phyloP scores from a whole-genome alignment of 352 stramenopile species.

The Pythium sukuiense region DNA sequence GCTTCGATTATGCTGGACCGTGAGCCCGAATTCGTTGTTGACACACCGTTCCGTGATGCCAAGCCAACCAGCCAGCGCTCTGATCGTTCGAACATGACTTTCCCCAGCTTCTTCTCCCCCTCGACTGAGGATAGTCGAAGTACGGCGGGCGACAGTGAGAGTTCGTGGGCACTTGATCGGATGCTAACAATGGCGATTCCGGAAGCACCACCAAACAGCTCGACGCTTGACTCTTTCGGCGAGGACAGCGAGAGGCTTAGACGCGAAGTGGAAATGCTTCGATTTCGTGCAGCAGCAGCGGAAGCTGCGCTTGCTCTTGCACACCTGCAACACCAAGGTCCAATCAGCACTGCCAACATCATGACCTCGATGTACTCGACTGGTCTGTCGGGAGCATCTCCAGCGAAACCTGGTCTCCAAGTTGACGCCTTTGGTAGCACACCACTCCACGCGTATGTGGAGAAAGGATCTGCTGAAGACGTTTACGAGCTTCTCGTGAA shows the following conservation, averaged over 20 bases:
- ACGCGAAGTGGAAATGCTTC: slow-evolving; percentile 57
- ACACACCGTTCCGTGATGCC: background rate
- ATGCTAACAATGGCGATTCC: background rate
- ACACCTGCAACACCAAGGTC: background rate
- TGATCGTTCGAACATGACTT: background rate
- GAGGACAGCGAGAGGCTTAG: slow-evolving; percentile 25
- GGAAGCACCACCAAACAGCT: slow-evolving; percentile 17
- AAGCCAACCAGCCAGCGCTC: background rate
- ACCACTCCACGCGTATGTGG: slow-evolving; percentile 46
- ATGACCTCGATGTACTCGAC: background rate
- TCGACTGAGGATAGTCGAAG: slow-evolving; percentile 25
- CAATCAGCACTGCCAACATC: background rate
- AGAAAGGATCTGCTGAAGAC: slow-evolving; percentile 44
- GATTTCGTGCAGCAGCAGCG: slow-evolving; percentile 55
- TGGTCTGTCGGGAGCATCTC: background rate
- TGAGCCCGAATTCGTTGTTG: background rate
- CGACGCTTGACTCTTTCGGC: slow-evolving; percentile 4
- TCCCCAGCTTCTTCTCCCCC: background rate
- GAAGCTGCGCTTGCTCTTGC: slow-evolving; percentile 49
- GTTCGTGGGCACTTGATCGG: slow-evolving; percentile 23
- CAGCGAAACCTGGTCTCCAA: slow-evolving; percentile 11
- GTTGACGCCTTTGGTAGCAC: slow-evolving; percentile 64
- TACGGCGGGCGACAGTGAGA: slow-evolving; percentile 22
- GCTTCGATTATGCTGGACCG: no score
- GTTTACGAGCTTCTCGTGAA: slow-evolving; percentile 52